Base-by-base conservation (phyloP, 2,329 filamentous ascomycete genomes). In the Tolypocladium pustulatum region DNA sequence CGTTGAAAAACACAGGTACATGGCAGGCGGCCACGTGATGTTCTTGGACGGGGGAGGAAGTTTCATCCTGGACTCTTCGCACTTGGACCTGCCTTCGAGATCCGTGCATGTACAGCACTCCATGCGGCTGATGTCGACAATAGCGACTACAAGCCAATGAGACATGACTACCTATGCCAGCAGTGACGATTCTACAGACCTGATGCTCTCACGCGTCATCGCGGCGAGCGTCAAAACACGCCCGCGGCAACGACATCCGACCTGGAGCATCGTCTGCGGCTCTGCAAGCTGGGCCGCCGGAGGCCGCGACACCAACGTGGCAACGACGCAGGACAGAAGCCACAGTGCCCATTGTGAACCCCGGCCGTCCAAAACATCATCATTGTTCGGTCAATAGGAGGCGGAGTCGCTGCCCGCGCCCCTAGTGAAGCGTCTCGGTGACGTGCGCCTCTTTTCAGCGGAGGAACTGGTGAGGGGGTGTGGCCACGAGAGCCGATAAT, bases 141-240 rank as follows among this genome's bases (percentile, higher is more conserved):
- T 34, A 40, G 57, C 57, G 57, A 52, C 57, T 34, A 49, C 57
- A 53, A 55, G 40, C 57, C 57, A 58, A 58, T 55, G 57, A 46
- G 38, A 22, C 36, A 43, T 20, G 20, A 27, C 53, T n/a, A n/a
- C n/a, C n/a, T 22, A 9, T 32, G 36, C 4, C 27, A 7, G 37
- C 25, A 41, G 5, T 40, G 20, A 17, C 30, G 27, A 32, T 17
- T 41, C 15, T 13, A 17, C 4, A 25, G 55, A 20, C 55, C 30
- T 51, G n/a, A 41, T 38, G 22, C 12, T 13, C 17, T 56, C n/a
- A 13, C 41, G 37, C 30, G 49, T 34, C 49, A 34, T 52, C 9
- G 30, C 30, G 20, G 49, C 49, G 30, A 34, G 49, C 49, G 27
- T 12, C 30, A 32, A 34, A 52, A n/a, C 27, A 34, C 30, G 17